phyloP scores from a whole-genome alignment of 176 grass and related monocot genomes.

The Carex parvula region DNA sequence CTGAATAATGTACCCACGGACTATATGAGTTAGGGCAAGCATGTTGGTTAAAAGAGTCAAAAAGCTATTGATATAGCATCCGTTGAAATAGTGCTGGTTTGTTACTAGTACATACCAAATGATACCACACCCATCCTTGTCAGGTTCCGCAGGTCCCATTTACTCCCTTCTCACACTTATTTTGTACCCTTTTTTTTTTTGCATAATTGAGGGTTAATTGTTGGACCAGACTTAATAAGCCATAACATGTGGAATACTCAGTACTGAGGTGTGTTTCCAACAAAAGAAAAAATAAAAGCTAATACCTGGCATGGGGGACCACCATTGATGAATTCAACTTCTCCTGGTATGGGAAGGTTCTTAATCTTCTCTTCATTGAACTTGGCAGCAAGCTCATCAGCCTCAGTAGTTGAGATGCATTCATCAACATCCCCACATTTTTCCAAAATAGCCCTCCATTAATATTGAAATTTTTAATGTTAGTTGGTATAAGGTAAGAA shows the following conservation, averaged over 20 bases:
- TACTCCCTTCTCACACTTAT: neutral
- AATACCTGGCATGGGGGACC: slow-evolving; percentile 94
- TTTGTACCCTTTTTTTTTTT: neutral
- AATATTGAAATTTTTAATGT: neutral
- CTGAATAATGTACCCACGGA: slow-evolving; percentile 39
- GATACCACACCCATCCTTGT: neutral
- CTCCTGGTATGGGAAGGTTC: slow-evolving; percentile 83
- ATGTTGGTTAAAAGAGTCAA: neutral
- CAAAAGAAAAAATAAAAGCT: slow-evolving; percentile 13
- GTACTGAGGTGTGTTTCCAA: neutral
- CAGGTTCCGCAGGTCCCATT: neutral
- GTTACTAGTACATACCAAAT: neutral
- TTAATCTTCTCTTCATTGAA: slow-evolving; percentile 64
- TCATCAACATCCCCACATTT: slow-evolving; percentile 92
- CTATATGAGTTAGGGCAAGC: slow-evolving; percentile 3
- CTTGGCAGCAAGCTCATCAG: slow-evolving; percentile 71
- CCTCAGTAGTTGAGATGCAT: slow-evolving; percentile 87
- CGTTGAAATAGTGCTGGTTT: neutral
- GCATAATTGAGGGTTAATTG: neutral
- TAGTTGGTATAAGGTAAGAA: neutral
- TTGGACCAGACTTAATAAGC: neutral
- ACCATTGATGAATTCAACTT: slow-evolving; percentile 99
- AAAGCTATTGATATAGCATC: neutral
- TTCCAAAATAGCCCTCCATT: slow-evolving; percentile 90
- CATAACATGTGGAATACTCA: neutral